Evolutionary conservation across 495 filamentous ascomycete species (phyloP).

Genomic region (Peziza echinospora): DNA sequence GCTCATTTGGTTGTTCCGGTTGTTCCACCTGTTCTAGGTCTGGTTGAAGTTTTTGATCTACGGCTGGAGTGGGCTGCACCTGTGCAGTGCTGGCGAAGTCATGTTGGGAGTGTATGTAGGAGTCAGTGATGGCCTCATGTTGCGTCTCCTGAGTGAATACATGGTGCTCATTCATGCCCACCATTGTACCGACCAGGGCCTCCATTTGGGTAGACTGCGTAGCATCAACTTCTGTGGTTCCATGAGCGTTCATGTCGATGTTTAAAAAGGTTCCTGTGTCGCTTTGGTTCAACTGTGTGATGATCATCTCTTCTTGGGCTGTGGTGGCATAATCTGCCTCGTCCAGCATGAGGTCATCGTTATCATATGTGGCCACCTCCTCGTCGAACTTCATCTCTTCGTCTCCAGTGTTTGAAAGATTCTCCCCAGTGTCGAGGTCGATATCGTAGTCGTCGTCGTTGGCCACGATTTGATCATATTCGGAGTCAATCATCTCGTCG

Average conservation of each 20-base stretch:
- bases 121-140: neutral
- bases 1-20: neutral
- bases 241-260: neutral
- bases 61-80: neutral
- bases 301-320: slow-evolving; percentile 26
- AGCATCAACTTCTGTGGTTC: neutral
- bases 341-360: slow-evolving; percentile 19
- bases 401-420: slow-evolving; percentile 29
- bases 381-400: slow-evolving; percentile 42
- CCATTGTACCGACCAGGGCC: neutral
- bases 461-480: slow-evolving; percentile 12
- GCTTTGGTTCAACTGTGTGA: neutral
- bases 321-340: slow-evolving; percentile 16
- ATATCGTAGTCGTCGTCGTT: slow-evolving; percentile 50
- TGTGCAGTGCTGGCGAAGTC: neutral
- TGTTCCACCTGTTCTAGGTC: neutral
- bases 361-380: slow-evolving; percentile 21
- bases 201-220: neutral
- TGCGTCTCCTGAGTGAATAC: neutral
- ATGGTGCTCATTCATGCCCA: neutral
- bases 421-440: slow-evolving; percentile 44
- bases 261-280: neutral
- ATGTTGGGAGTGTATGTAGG: neutral
- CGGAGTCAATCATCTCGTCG: slow-evolving; percentile 34
- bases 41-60: neutral